Evolutionary conservation across 306 rosid genomes (phyloP).

Genomic region (Begonia masoniana): DNA sequence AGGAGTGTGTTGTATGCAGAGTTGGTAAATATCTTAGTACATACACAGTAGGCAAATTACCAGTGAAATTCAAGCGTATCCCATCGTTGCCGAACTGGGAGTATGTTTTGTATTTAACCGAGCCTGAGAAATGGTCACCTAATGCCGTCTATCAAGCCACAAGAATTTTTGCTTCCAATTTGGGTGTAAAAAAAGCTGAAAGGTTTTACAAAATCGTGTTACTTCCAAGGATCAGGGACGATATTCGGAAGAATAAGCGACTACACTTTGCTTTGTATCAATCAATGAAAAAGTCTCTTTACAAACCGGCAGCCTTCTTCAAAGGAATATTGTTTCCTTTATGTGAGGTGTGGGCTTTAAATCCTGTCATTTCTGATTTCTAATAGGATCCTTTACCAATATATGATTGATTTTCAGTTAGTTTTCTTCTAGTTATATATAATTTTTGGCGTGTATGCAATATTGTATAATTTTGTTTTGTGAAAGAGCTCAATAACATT

Average conservation of each 20-base stretch:
- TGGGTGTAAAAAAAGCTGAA: conserved; percentile 59
- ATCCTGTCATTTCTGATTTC: not conserved
- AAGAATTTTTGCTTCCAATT: conserved; percentile 72
- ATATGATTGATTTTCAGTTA: not conserved
- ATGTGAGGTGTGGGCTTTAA: conserved; percentile 53
- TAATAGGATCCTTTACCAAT: not conserved
- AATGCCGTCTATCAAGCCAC: conserved; percentile 81
- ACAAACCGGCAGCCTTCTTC: conserved; percentile 85
- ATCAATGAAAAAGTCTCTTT: conserved; percentile 67
- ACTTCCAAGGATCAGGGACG: conserved; percentile 83
- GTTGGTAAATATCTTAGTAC: conserved; percentile 53
- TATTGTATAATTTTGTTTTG: too few species aligned
- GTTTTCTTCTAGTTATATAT: not conserved
- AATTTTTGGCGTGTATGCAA: not conserved
- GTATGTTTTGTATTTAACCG: conserved; percentile 62
- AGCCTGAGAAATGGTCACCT: conserved; percentile 94
- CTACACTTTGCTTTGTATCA: conserved; percentile 86
- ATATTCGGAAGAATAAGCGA: conserved; percentile 58
- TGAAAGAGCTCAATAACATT: too few species aligned
- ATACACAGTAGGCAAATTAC: conserved; percentile 63
- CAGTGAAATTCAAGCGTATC: conserved; percentile 68
- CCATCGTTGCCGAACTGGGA: conserved; percentile 71
- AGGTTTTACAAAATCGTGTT: conserved; percentile 74
- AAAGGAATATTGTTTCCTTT: conserved; percentile 80
- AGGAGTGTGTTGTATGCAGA: conserved; percentile 20